Evolutionary conservation across 2,329 filamentous ascomycete species (phyloP).

Genomic region (Sporothrix euskadiensis): DNA sequence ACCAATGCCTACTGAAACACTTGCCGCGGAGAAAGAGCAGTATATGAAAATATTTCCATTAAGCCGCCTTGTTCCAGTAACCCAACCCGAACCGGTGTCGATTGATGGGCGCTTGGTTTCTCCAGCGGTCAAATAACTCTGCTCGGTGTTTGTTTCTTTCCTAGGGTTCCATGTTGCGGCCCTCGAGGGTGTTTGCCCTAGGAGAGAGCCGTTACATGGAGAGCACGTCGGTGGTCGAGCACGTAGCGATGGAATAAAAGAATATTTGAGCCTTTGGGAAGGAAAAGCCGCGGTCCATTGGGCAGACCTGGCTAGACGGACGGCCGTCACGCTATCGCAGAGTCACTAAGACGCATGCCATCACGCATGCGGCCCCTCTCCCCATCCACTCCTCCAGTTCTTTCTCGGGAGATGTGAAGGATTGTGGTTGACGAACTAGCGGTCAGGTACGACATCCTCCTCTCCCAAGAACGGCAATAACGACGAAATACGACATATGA

Average conservation of each 20-base stretch:
- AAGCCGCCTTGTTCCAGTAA: slow-evolving; percentile 15
- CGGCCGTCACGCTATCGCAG: neutral
- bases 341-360: slow-evolving; percentile 25
- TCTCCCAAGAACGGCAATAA: neutral
- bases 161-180: neutral
- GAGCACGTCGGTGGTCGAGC: neutral
- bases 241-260: neutral
- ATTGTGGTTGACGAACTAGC: slow-evolving; percentile 25
- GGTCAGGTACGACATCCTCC: slow-evolving; percentile 21
- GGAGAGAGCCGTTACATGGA: neutral
- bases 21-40: slow-evolving; percentile 26
- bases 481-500: neutral
- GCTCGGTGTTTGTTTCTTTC: slow-evolving; percentile 9
- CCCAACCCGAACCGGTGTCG: neutral
- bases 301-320: neutral
- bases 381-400: slow-evolving; percentile 7
- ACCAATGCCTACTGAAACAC: slow-evolving; percentile 30
- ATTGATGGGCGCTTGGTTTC: slow-evolving; percentile 1
- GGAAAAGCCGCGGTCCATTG: slow-evolving; percentile 19
- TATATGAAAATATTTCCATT: slow-evolving; percentile 5
- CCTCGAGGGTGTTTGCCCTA: neutral
- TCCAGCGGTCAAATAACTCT: neutral
- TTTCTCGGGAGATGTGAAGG: slow-evolving; percentile 2
- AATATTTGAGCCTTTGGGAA: neutral
- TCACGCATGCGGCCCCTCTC: slow-evolving; percentile 14